These are phyloP conservation scores for Rubus parviflorus DNA, from an alignment of 306 rosid genomes.

Conservation along the genomic window DNA sequence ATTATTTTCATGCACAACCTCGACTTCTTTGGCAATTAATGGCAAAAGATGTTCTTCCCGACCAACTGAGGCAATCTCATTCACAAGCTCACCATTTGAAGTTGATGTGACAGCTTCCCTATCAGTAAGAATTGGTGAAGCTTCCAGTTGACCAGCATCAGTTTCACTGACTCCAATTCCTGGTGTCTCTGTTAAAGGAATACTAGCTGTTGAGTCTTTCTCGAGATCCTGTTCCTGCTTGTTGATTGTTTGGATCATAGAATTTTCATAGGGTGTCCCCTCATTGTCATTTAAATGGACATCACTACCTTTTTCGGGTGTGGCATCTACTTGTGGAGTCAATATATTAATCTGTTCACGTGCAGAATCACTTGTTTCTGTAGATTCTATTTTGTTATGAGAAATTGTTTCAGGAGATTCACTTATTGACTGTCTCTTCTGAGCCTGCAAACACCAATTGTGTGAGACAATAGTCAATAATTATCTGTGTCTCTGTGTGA, in stretches of 20 bases:
- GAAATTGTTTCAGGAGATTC: slow-evolving; percentile 31
- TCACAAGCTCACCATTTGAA: slow-evolving; percentile 44
- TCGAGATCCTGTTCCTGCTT: slow-evolving; percentile 39
- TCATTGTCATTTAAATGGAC: slow-evolving; percentile 43
- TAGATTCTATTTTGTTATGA: slow-evolving; percentile 20
- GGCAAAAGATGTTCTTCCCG: slow-evolving; percentile 42
- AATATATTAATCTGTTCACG: slow-evolving; percentile 43
- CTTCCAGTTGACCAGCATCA: slow-evolving; percentile 39
- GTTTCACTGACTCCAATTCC: slow-evolving; percentile 46
- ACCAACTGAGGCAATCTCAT: slow-evolving; percentile 45
- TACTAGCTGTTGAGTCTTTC: slow-evolving; percentile 31
- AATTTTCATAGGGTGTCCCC: slow-evolving; percentile 31
- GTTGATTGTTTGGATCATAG: slow-evolving; percentile 36
- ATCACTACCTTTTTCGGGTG: slow-evolving; percentile 43
- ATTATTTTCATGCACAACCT: slow-evolving; percentile 41
- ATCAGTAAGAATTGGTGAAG: slow-evolving; percentile 32
- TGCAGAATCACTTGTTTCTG: slow-evolving; percentile 31
- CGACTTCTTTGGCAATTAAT: slow-evolving; percentile 35
- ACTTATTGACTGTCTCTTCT: slow-evolving; percentile 35
- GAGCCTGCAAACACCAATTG: slow-evolving; percentile 46
- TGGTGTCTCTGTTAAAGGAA: slow-evolving; percentile 35
- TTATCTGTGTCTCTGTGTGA: neutral
- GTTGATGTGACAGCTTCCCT: slow-evolving; percentile 40
- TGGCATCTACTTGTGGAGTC: slow-evolving; percentile 33
- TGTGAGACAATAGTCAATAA: slow-evolving; percentile 6